Base-by-base conservation (phyloP, 192 early-diverging fungal species). In the Irineochytrium annulatum region DNA sequence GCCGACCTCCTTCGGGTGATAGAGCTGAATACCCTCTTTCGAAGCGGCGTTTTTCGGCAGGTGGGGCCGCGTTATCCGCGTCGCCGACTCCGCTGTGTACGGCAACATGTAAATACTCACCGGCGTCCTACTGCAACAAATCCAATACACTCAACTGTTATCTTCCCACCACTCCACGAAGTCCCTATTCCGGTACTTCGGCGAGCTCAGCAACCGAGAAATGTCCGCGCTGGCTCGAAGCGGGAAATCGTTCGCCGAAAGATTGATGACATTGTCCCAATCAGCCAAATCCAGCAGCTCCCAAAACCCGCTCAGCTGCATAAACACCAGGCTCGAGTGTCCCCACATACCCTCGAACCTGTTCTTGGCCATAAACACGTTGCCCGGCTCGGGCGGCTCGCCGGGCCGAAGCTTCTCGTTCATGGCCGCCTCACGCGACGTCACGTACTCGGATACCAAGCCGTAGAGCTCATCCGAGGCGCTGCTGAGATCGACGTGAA, bases 221-320 rank as follows among this genome's bases (percentile, higher is more conserved):
- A 80, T 80, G 13, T 72, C 67, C 6, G 31, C 19, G 33, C 52
- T 72, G 16, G 39, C 55, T 31, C 63, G 48, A 33, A 80, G 51
- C 11, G 78, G 78, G 32, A 53, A 80, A 43, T 80, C 74, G 39
- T 59, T 52, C 24, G 65, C 63, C 30, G 51, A 58, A 2, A 80
- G 34, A 57, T 77, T 80, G 30, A 80, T 71, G 5, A 77, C 55
- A 72, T 66, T 69, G 32, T 80, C 78, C 78, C 74, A 76, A 41
- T 80, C 74, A 3, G 78, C 78, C 43, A 80, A 28, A 48, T 80
- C 74, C 57, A 71, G 33, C 27, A 80, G 59, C 58, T 74, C 74
- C 51, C 49, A 80, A 37, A 74, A 77, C 35, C 78, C 78, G 28
- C 43, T 54, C 37, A 80, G 37, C 41, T 76, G 74, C 45, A 65